A percentile compares a stretch with the other conserved stretches of the same genome.
phyloP scores from a whole-genome alignment of 1,139 yeast species.

The Taphrina sp. region DNA sequence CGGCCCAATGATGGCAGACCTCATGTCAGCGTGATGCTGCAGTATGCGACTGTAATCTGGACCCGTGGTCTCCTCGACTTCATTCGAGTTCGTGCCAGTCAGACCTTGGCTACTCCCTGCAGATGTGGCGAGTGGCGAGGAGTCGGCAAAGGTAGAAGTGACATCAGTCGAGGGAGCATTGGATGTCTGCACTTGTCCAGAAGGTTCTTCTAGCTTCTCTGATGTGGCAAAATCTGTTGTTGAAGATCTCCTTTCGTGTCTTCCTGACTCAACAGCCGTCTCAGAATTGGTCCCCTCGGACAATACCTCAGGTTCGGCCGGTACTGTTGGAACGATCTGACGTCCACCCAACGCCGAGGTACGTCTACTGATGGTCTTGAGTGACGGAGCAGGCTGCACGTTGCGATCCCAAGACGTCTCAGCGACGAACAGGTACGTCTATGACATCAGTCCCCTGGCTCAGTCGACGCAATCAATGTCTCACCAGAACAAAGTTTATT shows the following conservation, averaged over 20 bases:
- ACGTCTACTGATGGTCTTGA: neutral
- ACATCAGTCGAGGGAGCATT: neutral
- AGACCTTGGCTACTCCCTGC: too few species aligned
- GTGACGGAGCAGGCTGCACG: slow-evolving; percentile 46
- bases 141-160: neutral
- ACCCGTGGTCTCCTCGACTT: too few species aligned
- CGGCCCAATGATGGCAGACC: neutral
- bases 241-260: too few species aligned
- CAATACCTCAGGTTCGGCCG: too few species aligned
- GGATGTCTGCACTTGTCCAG: neutral
- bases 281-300: neutral
- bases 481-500: slow-evolving; percentile 45
- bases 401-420: slow-evolving; percentile 65
- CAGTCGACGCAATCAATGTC: neutral
- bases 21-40: neutral
- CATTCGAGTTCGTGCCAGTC: too few species aligned
- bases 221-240: too few species aligned
- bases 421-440: slow-evolving; percentile 58
- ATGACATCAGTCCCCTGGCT: slow-evolving; percentile 3
- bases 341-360: neutral
- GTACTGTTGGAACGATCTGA: neutral
- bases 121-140: neutral
- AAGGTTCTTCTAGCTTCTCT: neutral
- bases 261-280: neutral
- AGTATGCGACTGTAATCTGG: neutral